These are phyloP conservation scores for Pseudogymnoascus sp. DNA, from an alignment of 2,329 filamentous ascomycete species.

Conservation along the genomic window DNA sequence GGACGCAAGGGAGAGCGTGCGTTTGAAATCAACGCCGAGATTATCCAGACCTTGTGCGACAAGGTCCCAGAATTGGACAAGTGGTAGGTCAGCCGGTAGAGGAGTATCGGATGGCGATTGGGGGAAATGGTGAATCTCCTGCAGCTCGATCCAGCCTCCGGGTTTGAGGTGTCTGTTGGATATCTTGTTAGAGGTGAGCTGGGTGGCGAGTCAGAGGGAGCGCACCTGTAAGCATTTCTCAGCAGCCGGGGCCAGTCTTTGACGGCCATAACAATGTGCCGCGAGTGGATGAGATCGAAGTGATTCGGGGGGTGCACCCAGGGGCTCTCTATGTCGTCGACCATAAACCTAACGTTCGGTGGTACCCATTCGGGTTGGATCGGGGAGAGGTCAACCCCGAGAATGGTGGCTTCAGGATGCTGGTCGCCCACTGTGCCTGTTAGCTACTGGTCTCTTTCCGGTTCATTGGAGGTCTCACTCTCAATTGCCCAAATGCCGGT, in stretches of 20 bases:
- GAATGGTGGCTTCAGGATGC: conserved; percentile 19
- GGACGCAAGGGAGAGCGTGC: conserved; percentile 34
- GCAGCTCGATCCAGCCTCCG: conserved; percentile 47
- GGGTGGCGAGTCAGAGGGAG: background rate
- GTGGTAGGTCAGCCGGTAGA: conserved; percentile 33
- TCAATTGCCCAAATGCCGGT: conserved; percentile 54
- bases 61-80: conserved; percentile 40
- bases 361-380: conserved; percentile 39
- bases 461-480: conserved; percentile 23
- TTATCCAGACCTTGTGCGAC: conserved; percentile 36
- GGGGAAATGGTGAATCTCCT: conserved; percentile 45
- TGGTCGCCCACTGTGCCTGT: conserved; percentile 15
- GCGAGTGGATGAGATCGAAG: conserved; percentile 55
- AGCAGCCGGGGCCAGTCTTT: conserved; percentile 46
- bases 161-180: conserved; percentile 40
- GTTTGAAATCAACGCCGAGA: conserved; percentile 41
- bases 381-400: conserved; percentile 32
- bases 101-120: conserved; percentile 34
- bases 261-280: conserved; percentile 48
- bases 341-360: conserved; percentile 46
- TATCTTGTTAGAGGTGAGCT: conserved; percentile 10
- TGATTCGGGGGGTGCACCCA: conserved; percentile 47
- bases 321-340: conserved; percentile 49
- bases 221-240: conserved; percentile 38
- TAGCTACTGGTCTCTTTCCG: background rate